Percentiles rank a stretch among this genome's conserved stretches.
Evolutionary conservation across 805 yeast genomes (phyloP).

Genomic region (Saturnispora dispora): DNA sequence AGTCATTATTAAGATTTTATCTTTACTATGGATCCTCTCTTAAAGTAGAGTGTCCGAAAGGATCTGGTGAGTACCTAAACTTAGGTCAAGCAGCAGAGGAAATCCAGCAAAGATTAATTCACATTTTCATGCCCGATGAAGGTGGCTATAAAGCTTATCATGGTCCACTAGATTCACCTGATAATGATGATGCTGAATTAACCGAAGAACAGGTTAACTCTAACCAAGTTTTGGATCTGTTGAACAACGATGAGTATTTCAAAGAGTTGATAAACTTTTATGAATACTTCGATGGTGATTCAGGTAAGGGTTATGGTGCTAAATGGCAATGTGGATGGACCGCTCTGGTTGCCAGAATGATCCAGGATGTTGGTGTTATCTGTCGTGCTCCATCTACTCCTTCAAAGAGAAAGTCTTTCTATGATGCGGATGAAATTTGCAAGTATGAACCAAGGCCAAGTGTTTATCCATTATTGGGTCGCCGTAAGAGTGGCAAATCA

Average conservation of each 20-base stretch:
- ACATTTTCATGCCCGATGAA: constrained; percentile 61
- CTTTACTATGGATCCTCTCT: constrained; percentile 80
- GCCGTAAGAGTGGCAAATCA: constrained; percentile 72
- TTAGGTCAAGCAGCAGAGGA: constrained; percentile 88
- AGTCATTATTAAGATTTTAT: constrained; percentile 78
- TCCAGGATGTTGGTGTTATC: constrained; percentile 78
- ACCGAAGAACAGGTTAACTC: constrained; percentile 41
- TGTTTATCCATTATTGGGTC: constrained; percentile 31
- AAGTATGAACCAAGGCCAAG: constrained; percentile 37
- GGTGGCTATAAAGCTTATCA: constrained; percentile 61
- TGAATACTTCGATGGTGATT: constrained; percentile 90
- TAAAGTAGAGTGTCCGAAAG: constrained; percentile 81
- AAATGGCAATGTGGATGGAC: constrained; percentile 98
- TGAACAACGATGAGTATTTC: constrained; percentile 58
- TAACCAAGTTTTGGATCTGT: constrained; percentile 42
- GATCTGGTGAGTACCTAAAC: constrained; percentile 66
- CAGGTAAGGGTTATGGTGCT: constrained; percentile 90
- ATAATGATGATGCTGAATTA: constrained; percentile 29
- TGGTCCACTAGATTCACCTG: constrained; percentile 37
- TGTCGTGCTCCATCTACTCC: constrained; percentile 41
- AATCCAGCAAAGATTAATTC: constrained; percentile 76
- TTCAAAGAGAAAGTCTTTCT: constrained; percentile 21
- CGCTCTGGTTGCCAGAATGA: constrained; percentile 82
- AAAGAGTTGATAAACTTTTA: constrained; percentile 69
- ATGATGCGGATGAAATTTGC: constrained; percentile 29